Base-by-base conservation (phyloP, 805 yeast species). In the Sungouiella thailandica region DNA sequence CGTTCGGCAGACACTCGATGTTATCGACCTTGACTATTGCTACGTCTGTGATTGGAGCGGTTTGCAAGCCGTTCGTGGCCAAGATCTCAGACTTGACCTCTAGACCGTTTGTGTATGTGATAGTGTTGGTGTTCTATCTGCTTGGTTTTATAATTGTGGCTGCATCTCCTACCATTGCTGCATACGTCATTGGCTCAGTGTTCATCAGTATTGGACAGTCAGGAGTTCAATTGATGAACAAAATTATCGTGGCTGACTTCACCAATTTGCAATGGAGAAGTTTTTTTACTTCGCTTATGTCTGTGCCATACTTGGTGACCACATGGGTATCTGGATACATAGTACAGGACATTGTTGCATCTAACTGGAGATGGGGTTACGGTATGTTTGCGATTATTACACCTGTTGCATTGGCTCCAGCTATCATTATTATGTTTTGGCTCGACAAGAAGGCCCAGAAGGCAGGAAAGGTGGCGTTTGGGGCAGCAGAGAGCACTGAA, bases 361-460 rank as follows among this genome's bases (percentile, higher is more conserved):
- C 28, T 7, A 35, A 33, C 41, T 74, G 80, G 80, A 60, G 76
- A 50, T 67, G 73, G 72, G 78, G 76, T 17, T 70, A 64, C 44
- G 75, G 74, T 32, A 60, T 70, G 53, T 72, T 72, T 56, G 62
- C 70, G 15, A 59, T 72, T 25, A 60, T 72, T 17, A 54, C 62
- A 40, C 76, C 76, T 3, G 60, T 59, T 15, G 63, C 59, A 13
- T 31, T 57, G n/a, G 25, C 43, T 13, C 70, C 70, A 19, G 58
- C 58, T 16, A 48, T 62, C 13, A 24, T 36, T 4, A 37, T 60
- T 23, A 53, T 66, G 57, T 40, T 7, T 13, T 23, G 5, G 13
- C n/a, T 23, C n/a, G 25, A 23, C n/a, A 23, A 23, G n/a, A 23
- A n/a, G n/a, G 25, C 22, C 7, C 8, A 19, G 8, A 19, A 19